Evolutionary conservation across 768 basidiomycete species (phyloP).

Genomic region (Strobilomyces dryophilus): DNA sequence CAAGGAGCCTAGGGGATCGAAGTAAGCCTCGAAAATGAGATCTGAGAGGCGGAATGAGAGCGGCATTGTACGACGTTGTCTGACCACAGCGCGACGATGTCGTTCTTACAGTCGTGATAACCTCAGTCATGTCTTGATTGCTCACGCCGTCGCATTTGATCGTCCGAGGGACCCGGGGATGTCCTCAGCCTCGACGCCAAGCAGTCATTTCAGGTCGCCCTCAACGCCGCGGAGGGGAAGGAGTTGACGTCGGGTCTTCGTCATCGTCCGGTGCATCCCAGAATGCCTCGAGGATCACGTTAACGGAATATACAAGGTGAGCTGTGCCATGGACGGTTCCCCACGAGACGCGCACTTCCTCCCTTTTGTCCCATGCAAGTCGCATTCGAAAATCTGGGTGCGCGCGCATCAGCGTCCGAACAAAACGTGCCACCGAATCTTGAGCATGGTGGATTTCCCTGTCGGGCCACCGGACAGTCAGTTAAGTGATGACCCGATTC

Average conservation of each 20-base stretch:
- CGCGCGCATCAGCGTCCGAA: constrained; percentile 3
- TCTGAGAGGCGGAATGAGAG: background rate
- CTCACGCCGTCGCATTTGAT: constrained; percentile 20
- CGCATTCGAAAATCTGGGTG: constrained; percentile 68
- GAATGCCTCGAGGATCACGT: constrained; percentile 9
- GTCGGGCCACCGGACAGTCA: constrained; percentile 81
- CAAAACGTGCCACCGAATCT: constrained; percentile 40
- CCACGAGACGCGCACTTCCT: no score
- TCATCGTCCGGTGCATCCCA: constrained; percentile 13
- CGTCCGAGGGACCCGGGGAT: constrained; percentile 22
- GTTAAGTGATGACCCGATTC: constrained; percentile 73
- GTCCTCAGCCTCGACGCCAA: constrained; percentile 46
- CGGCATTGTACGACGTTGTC: constrained; percentile 45
- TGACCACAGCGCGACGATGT: constrained; percentile 63
- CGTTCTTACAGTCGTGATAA: constrained; percentile 58
- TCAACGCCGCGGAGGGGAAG: constrained; percentile 61
- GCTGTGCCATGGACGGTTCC: constrained; percentile 51
- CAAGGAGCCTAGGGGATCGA: constrained; percentile 50
- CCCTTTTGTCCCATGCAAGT: constrained; percentile 17
- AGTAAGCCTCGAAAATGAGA: background rate
- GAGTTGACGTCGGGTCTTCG: constrained; percentile 48
- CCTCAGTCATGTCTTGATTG: constrained; percentile 42
- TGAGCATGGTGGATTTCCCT: constrained; percentile 69
- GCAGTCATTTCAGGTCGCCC: constrained; percentile 54
- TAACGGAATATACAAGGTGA: constrained; percentile 72